A percentile compares a stretch with the other conserved stretches of the same genome.
Evolutionary conservation across 2,329 filamentous ascomycete species (phyloP).

Genomic region (Neonectria punicea): DNA sequence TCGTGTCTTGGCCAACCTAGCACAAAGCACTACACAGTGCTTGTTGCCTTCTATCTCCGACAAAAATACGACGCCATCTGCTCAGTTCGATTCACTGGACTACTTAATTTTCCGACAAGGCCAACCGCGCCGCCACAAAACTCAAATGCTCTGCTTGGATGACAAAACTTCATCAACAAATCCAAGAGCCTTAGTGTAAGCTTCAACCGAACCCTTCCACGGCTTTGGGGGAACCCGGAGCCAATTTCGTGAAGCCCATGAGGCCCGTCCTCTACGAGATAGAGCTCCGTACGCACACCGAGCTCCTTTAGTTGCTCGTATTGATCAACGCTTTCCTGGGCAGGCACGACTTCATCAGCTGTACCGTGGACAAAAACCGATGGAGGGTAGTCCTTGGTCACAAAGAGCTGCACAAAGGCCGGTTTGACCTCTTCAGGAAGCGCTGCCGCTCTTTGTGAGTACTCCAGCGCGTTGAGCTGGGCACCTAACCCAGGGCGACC

Average conservation of each 20-base stretch:
- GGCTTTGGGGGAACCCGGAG: conserved; percentile 3
- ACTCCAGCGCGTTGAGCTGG: conserved; percentile 11
- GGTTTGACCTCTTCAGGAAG: conserved; percentile 13
- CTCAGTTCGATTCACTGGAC: no score
- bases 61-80: no score
- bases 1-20: no score
- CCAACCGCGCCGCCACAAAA: no score
- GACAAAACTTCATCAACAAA: conserved; percentile 7
- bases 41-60: no score
- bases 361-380: conserved; percentile 20
- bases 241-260: conserved; percentile 11
- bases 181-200: conserved; percentile 13
- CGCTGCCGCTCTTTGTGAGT: conserved; percentile 4
- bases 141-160: not conserved
- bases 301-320: conserved; percentile 16
- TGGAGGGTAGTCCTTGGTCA: conserved; percentile 21
- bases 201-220: conserved; percentile 13
- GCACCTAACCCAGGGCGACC: conserved; percentile 15
- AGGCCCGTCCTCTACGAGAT: conserved; percentile 3
- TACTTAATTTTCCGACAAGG: no score
- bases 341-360: conserved; percentile 7
- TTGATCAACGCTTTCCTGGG: conserved; percentile 15
- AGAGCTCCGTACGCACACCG: conserved; percentile 13
- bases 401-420: conserved; percentile 18
- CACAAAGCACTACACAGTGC: no score